These are phyloP conservation scores for Pythium apleroticum DNA, from an alignment of 352 stramenopile species.

Conservation along the genomic window DNA sequence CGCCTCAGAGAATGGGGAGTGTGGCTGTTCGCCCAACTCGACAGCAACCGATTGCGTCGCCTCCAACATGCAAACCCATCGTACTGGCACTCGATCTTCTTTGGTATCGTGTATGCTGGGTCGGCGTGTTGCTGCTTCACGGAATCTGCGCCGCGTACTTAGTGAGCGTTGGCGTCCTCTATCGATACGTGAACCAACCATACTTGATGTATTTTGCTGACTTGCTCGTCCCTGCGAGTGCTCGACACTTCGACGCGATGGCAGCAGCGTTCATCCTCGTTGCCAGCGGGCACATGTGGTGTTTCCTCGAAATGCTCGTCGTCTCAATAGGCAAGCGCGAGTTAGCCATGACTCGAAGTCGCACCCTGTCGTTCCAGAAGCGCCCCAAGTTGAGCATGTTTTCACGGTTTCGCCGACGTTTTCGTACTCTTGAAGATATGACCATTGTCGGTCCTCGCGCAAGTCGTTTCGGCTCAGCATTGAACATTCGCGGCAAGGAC, in stretches of 20 bases:
- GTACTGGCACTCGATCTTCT: not conserved
- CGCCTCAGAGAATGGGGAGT: no score
- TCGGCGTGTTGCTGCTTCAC: conserved; percentile 1
- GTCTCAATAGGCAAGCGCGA: conserved; percentile 1
- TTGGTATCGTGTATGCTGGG: conserved; percentile 6
- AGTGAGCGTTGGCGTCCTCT: conserved; percentile 11
- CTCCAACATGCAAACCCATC: not conserved
- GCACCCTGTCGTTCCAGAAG: not conserved
- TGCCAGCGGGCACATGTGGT: conserved; percentile 7
- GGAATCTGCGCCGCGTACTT: conserved; percentile 18
- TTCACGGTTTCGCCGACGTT: not conserved
- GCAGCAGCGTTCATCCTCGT: conserved; percentile 10
- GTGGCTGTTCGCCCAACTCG: no score
- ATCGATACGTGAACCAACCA: conserved; percentile 27
- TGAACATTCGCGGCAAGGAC: not conserved
- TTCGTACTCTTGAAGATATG: not conserved
- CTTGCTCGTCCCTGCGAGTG: conserved; percentile 14
- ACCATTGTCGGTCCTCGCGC: not conserved
- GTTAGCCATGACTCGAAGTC: not conserved
- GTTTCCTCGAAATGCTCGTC: not conserved
- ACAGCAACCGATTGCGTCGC: not conserved
- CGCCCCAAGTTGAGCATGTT: not conserved
- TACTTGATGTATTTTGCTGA: conserved; percentile 29
- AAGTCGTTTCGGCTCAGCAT: not conserved
- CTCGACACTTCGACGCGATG: conserved; percentile 22